Evolutionary conservation across 306 rosid species (phyloP), one percentile per base, ranked within the genome.

Genomic region (Castanospermum australe): DNA sequence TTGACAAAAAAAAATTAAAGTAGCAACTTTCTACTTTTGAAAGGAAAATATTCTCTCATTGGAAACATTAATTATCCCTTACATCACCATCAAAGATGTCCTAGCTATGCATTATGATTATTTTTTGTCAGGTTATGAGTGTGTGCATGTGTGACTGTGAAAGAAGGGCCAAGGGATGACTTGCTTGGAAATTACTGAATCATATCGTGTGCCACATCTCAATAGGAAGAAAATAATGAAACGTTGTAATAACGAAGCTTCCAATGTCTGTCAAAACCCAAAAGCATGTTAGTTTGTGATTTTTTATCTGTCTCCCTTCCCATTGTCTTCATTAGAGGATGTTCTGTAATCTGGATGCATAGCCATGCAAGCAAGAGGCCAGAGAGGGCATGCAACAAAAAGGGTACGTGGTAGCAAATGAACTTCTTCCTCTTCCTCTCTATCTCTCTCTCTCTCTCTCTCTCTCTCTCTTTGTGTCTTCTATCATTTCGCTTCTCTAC

Each of bases 271-370:
- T 65, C 41, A 25, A 14, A 57, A n/a, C n/a, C n/a, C n/a, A n/a
- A 59, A 20, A 6, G 14, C 7, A 36, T 4, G 2, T 72, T 14
- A 36, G 32, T 35, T 20, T 32, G 2, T 48, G 1, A 0, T 9
- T 51, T 39, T 61, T 48, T n/a, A n/a, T n/a, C n/a, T n/a, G n/a
- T 25, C 11, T 28, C 21, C 24, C 0, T 59, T 79, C 47, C 13
- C 21, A 0, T 69, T 69, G 82, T 79, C 83, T 70, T 79, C 83
- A 60, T 15, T 47, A 6, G 36, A 25, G 22, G 52, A 41, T 15
- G 8, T 57, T 6, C 42, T 59, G 42, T 41, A 21, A 24, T 28
- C 12, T 67, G 0, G 6, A 51, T n/a, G n/a, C n/a, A n/a, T n/a
- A n/a, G n/a, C n/a, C n/a, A n/a, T n/a, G n/a, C n/a, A n/a, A n/a